Conservation (phyloP, 1,139 yeast genomes). For the Casaregolazyma suthepensis region DNA sequence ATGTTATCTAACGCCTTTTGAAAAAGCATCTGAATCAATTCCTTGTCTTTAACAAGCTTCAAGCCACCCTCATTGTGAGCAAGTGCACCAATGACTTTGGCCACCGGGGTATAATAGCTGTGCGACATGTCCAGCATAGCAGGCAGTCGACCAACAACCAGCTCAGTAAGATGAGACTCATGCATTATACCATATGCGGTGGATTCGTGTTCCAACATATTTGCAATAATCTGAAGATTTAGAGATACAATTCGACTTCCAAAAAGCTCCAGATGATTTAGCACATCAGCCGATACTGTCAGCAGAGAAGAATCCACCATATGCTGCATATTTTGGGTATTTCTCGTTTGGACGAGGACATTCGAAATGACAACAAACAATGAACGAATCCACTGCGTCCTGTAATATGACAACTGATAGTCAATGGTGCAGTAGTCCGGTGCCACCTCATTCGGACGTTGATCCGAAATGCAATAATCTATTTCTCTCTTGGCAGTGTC, state of each 20-base stretch:
- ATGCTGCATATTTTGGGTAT: constrained; percentile 72
- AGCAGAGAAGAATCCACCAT: constrained; percentile 79
- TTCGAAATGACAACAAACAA: constrained; percentile 58
- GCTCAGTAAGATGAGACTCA: constrained; percentile 70
- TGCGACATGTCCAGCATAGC: constrained; percentile 45
- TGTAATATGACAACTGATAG: constrained; percentile 57
- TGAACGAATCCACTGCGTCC: constrained; percentile 42
- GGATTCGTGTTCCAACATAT: constrained; percentile 84
- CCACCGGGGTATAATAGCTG: constrained; percentile 55
- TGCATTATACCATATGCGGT: constrained; percentile 77
- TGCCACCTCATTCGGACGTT: constrained; percentile 40
- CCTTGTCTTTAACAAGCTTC: constrained; percentile 31
- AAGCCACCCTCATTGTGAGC: constrained; percentile 74
- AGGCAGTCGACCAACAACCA: constrained; percentile 51
- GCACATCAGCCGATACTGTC: constrained; percentile 51
- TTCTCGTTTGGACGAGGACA: constrained; percentile 64
- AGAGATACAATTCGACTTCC: constrained; percentile 65
- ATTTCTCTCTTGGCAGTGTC: constrained; percentile 61
- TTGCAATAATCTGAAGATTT: constrained; percentile 60
- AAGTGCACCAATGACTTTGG: constrained; percentile 78
- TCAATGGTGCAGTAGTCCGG: constrained; percentile 51
- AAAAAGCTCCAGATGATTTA: constrained; percentile 54
- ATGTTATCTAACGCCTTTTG: constrained; percentile 17
- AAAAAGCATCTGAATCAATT: constrained; percentile 18
- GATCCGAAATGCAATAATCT: constrained; percentile 53